These are phyloP conservation scores for Oryza longistaminata DNA, from an alignment of 176 grass and related monocot genomes.

Conservation along the genomic window DNA sequence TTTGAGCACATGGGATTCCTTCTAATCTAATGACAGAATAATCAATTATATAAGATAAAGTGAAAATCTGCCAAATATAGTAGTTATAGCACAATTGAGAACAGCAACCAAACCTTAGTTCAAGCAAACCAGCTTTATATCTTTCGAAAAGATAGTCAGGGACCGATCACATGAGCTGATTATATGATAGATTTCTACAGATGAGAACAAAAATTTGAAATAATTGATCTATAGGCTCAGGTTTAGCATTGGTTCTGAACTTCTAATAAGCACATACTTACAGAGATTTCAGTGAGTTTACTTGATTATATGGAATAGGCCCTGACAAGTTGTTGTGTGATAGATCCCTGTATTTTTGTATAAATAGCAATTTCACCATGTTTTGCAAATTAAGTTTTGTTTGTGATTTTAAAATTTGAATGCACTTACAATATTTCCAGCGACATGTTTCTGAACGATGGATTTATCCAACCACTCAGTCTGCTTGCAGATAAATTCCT, in stretches of 20 bases:
- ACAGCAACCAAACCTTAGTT: conserved; percentile 32
- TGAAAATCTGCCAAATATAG: no score
- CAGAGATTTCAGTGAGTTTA: conserved; percentile 29
- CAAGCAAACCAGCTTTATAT: conserved; percentile 26
- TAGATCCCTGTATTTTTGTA: conserved; percentile 38
- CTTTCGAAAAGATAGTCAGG: conserved; percentile 15
- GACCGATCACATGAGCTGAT: conserved; percentile 31
- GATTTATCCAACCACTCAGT: background rate
- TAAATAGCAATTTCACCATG: background rate
- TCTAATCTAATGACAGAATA: background rate
- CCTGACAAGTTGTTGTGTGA: conserved; percentile 49
- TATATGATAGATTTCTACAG: background rate
- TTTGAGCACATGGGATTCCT: conserved; percentile 26
- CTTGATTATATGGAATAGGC: conserved; percentile 35
- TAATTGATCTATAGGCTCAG: no score
- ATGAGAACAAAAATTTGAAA: no score
- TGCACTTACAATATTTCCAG: conserved; percentile 20
- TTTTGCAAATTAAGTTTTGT: background rate
- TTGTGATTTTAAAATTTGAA: background rate
- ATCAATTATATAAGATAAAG: no score
- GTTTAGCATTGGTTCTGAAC: no score
- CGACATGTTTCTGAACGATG: conserved; percentile 1
- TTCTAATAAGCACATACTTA: background rate
- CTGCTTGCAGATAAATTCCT: background rate
- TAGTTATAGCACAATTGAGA: no score